A percentile compares a stretch with the other conserved stretches of the same genome.
Conservation (phyloP, 495 filamentous ascomycete species). For the Trichoderma reesei region DNA sequence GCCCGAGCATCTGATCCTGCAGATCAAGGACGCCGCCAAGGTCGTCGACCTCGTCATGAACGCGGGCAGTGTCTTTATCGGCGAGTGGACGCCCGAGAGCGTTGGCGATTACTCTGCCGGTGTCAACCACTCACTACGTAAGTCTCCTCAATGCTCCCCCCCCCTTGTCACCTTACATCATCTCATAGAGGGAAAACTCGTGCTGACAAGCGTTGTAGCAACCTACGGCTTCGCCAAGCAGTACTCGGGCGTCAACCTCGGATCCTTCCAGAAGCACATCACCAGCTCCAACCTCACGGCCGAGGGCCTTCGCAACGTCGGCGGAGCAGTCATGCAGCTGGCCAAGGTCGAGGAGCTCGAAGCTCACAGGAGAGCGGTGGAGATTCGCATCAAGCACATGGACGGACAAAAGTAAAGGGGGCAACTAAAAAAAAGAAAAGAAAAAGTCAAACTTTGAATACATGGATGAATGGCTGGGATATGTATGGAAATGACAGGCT, state of each 20-base stretch:
- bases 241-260: constrained; percentile 94
- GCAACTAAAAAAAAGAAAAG: not conserved
- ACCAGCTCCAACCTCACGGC: constrained; percentile 82
- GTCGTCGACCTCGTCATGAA: constrained; percentile 77
- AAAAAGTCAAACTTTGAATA: too few relatives aligned
- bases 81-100: constrained; percentile 90
- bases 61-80: constrained; percentile 91
- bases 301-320: constrained; percentile 73
- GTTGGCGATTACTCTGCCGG: constrained; percentile 97
- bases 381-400: constrained; percentile 68
- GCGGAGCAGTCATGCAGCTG: constrained; percentile 82
- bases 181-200: too few relatives aligned
- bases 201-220: constrained; percentile 43
- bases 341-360: constrained; percentile 92
- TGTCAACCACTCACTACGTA: constrained; percentile 94
- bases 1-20: constrained; percentile 94
- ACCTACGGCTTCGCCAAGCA: constrained; percentile 97
- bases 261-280: constrained; percentile 92
- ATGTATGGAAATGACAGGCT: not conserved
- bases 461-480: not conserved
- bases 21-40: constrained; percentile 62
- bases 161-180: not conserved
- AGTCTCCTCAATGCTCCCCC: constrained; percentile 29
- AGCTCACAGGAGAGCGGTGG: constrained; percentile 85
- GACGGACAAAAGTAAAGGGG: constrained; percentile 20